Conservation (phyloP, 257 asterid genomes). For the Solanum rostratum region DNA sequence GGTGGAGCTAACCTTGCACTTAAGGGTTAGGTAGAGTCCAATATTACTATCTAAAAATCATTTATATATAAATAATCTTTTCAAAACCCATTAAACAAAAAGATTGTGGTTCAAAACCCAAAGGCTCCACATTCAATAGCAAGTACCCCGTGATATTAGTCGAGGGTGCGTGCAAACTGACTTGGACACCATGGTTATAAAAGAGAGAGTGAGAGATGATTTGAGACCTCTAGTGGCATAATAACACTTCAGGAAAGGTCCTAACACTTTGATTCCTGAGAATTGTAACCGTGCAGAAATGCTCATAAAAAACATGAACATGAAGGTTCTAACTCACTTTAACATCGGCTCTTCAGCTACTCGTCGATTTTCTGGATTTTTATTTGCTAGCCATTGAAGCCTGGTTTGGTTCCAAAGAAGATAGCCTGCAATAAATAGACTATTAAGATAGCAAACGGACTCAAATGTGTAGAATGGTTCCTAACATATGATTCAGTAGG, state of each 20-base stretch:
- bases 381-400: slow-evolving; percentile 43
- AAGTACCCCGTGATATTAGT: not conserved
- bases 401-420: slow-evolving; percentile 59
- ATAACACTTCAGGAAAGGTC: not conserved
- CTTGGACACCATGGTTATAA: not conserved
- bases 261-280: not conserved
- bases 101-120: not conserved
- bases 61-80: not conserved
- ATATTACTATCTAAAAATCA: not conserved
- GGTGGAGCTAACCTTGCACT: not conserved
- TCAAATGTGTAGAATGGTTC: too few relatives aligned
- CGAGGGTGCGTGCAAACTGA: not conserved
- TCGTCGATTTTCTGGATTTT: slow-evolving; percentile 18
- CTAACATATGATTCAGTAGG: too few relatives aligned
- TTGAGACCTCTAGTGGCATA: not conserved
- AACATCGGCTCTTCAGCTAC: slow-evolving; percentile 34
- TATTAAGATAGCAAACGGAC: not conserved
- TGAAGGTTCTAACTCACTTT: slow-evolving; percentile 39
- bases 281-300: not conserved
- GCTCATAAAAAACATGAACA: not conserved
- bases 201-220: not conserved
- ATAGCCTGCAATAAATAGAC: slow-evolving; percentile 31
- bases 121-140: not conserved
- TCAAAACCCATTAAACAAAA: not conserved
- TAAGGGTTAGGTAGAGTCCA: not conserved